A percentile compares a stretch with the other conserved stretches of the same genome.
Evolutionary conservation across 768 basidiomycete genomes (phyloP).

Genomic region (Suillus ampliporus): DNA sequence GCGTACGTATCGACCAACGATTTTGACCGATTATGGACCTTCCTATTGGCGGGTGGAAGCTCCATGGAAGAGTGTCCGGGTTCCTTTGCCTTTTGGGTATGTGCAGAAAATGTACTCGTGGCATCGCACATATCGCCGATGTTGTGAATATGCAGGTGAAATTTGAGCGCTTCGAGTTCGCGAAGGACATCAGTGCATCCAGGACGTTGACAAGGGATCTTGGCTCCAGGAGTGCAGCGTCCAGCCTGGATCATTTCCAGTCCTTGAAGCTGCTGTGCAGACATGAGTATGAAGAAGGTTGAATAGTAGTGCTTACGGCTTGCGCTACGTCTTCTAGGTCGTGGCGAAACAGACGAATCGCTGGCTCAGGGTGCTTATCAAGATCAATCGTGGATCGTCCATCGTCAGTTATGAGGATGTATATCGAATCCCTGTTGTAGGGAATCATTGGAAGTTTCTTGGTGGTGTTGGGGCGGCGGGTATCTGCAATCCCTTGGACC

Average conservation of each 20-base stretch:
- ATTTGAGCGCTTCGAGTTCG: slow-evolving; percentile 50
- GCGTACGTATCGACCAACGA: slow-evolving; percentile 6
- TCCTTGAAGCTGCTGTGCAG: slow-evolving; percentile 30
- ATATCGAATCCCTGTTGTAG: slow-evolving; percentile 33
- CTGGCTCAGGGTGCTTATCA: slow-evolving; percentile 39
- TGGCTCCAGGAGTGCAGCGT: slow-evolving; percentile 35
- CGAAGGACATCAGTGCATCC: slow-evolving; percentile 51
- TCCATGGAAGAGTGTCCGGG: background rate
- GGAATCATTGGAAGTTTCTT: slow-evolving; percentile 25
- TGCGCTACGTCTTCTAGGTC: slow-evolving; percentile 42
- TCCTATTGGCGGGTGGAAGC: background rate
- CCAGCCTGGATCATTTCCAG: slow-evolving; percentile 31
- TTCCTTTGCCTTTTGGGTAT: background rate
- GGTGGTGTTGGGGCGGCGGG: slow-evolving; percentile 4
- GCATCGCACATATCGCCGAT: slow-evolving; percentile 42
- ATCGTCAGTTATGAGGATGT: slow-evolving; percentile 25
- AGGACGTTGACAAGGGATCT: slow-evolving; percentile 48
- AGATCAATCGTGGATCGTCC: slow-evolving; percentile 30
- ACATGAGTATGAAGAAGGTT: slow-evolving; percentile 11
- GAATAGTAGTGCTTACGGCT: slow-evolving; percentile 41
- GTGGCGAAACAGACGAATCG: slow-evolving; percentile 41
- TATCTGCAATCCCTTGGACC: background rate
- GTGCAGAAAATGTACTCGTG: background rate
- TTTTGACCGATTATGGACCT: slow-evolving; percentile 25
- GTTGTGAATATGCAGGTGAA: slow-evolving; percentile 62